Evolutionary conservation across 805 yeast species (phyloP).

Genomic region (Metschnikowia sp.): DNA sequence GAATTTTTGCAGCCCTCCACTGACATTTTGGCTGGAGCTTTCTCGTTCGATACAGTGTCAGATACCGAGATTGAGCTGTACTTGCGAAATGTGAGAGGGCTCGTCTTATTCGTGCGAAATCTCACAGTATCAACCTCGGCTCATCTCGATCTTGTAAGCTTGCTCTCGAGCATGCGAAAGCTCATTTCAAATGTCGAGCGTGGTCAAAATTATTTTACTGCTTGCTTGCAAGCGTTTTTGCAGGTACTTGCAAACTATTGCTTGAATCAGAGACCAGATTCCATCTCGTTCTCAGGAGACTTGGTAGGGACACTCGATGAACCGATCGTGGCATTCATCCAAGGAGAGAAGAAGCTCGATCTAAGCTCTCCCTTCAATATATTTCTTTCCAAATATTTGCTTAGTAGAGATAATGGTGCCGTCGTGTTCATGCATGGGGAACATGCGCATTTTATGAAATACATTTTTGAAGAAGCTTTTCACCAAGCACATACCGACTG

Average conservation of each 20-base stretch:
- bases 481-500: background rate
- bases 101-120: conserved; percentile 48
- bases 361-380: conserved; percentile 9
- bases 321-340: background rate
- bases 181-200: conserved; percentile 1
- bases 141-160: conserved; percentile 4
- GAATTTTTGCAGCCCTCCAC: background rate
- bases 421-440: background rate
- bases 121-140: conserved; percentile 28
- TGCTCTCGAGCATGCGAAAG: conserved; percentile 9
- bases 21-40: background rate
- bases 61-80: conserved; percentile 3
- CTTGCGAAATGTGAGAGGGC: conserved; percentile 44
- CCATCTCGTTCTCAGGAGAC: background rate
- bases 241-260: conserved; percentile 15
- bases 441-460: conserved; percentile 2
- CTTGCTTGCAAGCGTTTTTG: conserved; percentile 11
- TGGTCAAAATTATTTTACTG: conserved; percentile 1
- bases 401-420: background rate
- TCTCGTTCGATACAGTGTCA: background rate
- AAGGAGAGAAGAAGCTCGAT: background rate
- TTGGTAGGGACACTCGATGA: conserved; percentile 5
- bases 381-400: conserved; percentile 3
- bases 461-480: conserved; percentile 3
- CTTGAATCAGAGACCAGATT: conserved; percentile 1